Conservation (phyloP, 1,284 basidiomycete species). For the Malassezia equina region DNA sequence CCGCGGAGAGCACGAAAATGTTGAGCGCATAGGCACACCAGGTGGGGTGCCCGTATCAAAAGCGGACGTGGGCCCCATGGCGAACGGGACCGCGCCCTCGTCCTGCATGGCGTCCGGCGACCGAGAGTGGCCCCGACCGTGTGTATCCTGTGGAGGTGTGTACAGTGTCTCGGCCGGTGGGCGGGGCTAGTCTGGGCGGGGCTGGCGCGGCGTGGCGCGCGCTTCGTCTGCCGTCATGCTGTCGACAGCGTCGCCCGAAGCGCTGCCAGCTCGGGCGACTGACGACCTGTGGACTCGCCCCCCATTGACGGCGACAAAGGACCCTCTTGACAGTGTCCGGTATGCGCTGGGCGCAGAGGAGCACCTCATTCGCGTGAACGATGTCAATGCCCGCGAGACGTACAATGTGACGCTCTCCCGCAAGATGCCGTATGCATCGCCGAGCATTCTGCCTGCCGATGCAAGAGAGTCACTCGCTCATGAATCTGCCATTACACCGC, state of each 20-base stretch:
- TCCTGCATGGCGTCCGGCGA: neutral
- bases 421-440: conserved; percentile 38
- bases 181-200: no score
- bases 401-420: conserved; percentile 41
- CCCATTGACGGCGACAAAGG: neutral
- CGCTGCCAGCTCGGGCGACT: neutral
- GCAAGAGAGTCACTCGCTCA: neutral
- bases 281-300: neutral
- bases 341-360: conserved; percentile 33
- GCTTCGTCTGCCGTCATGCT: neutral
- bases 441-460: conserved; percentile 14
- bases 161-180: neutral
- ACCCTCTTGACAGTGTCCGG: conserved; percentile 20
- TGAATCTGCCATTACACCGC: neutral
- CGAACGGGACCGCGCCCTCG: neutral
- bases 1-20: conserved; percentile 18
- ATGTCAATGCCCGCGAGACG: conserved; percentile 30
- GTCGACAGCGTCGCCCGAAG: conserved; percentile 1
- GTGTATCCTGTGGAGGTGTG: neutral
- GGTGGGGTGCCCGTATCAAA: neutral
- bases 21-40: neutral
- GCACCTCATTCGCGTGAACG: conserved; percentile 38
- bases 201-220: neutral
- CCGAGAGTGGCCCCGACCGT: neutral
- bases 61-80: neutral